These are phyloP conservation scores for Polyporus tsugae DNA, from an alignment of 1,284 basidiomycete species.

Conservation along the genomic window DNA sequence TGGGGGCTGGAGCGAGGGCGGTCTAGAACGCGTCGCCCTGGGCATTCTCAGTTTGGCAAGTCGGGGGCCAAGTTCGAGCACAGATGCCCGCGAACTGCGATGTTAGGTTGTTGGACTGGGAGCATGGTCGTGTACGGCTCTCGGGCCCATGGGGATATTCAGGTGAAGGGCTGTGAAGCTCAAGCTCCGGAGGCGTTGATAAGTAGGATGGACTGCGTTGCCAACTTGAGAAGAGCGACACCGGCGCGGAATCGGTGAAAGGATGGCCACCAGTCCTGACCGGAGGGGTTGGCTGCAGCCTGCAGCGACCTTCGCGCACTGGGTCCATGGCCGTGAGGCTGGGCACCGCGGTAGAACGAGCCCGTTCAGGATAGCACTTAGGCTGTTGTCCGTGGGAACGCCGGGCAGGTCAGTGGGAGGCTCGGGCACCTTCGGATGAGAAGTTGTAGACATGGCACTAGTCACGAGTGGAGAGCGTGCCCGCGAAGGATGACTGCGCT, in stretches of 20 bases:
- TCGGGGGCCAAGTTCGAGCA: neutral
- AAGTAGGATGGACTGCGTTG: slow-evolving; percentile 3
- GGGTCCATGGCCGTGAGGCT: neutral
- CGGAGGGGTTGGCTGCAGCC: neutral
- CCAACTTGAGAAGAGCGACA: neutral
- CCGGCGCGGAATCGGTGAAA: slow-evolving; percentile 1
- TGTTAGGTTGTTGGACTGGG: slow-evolving; percentile 1
- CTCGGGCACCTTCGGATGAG: neutral
- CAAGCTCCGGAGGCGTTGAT: slow-evolving; percentile 1
- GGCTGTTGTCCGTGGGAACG: neutral
- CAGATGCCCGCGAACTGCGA: neutral
- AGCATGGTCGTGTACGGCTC: neutral
- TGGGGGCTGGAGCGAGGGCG: neutral
- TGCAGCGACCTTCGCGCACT: neutral
- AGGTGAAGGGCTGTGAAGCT: neutral
- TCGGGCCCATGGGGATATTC: neutral
- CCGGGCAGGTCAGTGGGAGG: slow-evolving; percentile 1
- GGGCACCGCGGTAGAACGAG: slow-evolving; percentile 10
- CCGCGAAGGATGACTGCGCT: neutral
- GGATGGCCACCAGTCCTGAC: neutral
- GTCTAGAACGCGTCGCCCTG: neutral
- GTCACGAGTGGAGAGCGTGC: neutral
- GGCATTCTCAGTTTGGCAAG: neutral
- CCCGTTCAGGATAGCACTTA: slow-evolving; percentile 2
- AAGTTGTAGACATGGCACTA: neutral